phyloP scores from a whole-genome alignment of 2,329 filamentous ascomycete species.

The Aspergillus viridinutans region DNA sequence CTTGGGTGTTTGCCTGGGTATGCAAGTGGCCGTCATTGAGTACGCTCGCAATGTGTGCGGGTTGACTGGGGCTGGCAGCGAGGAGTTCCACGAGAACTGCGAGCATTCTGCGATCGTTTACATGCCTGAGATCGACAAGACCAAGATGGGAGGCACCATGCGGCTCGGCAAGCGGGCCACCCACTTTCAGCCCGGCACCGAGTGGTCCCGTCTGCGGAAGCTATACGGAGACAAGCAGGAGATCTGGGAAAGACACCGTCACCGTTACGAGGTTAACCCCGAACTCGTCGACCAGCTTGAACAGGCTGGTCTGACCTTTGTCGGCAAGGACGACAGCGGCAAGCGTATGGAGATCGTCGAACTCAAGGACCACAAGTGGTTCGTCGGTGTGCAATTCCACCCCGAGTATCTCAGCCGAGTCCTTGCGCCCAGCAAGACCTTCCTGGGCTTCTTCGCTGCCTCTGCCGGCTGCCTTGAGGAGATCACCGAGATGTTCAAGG shows the following conservation, averaged over 20 bases:
- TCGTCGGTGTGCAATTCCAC: conserved; percentile 82
- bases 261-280: conserved; percentile 89
- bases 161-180: conserved; percentile 71
- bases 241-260: conserved; percentile 73
- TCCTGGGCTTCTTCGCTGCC: conserved; percentile 80
- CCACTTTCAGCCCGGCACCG: conserved; percentile 68
- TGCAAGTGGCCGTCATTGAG: conserved; percentile 91
- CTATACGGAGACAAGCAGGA: conserved; percentile 60
- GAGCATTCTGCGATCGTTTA: conserved; percentile 72
- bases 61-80: conserved; percentile 53
- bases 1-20: conserved; percentile 84
- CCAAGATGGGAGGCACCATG: conserved; percentile 83
- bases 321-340: conserved; percentile 74
- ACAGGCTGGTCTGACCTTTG: conserved; percentile 65
- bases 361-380: conserved; percentile 77
- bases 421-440: conserved; percentile 67
- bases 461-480: conserved; percentile 62
- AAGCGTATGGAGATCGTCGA: conserved; percentile 81
- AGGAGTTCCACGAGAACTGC: conserved; percentile 54
- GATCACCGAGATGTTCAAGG: conserved; percentile 19
- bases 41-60: conserved; percentile 72
- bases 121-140: conserved; percentile 83
- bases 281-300: conserved; percentile 66
- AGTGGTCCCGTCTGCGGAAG: conserved; percentile 73
- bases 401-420: conserved; percentile 80